Evolutionary conservation across 2,329 filamentous ascomycete genomes (phyloP).

Genomic region (Ustulina deusta): DNA sequence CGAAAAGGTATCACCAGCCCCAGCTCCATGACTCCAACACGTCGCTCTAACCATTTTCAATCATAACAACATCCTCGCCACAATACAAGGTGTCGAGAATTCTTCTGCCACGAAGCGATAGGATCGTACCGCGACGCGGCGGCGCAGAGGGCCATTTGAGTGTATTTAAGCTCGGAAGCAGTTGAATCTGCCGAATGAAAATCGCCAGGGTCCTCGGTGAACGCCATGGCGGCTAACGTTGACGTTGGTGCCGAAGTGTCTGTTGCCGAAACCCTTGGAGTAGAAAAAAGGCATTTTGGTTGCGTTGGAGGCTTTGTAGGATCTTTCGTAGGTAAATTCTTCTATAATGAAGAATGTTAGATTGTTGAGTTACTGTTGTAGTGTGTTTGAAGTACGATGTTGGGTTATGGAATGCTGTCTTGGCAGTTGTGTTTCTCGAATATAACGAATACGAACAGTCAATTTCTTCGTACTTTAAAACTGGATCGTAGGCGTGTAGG

Average conservation of each 20-base stretch:
- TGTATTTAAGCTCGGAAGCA: slow-evolving; percentile 58
- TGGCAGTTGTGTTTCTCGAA: background rate
- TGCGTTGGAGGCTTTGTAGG: background rate
- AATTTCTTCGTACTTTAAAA: background rate
- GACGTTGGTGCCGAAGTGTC: slow-evolving; percentile 64
- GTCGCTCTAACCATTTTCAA: background rate
- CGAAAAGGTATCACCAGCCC: background rate
- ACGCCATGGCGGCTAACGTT: slow-evolving; percentile 60
- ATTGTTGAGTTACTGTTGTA: background rate
- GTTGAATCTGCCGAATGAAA: slow-evolving; percentile 63
- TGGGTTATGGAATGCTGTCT: background rate
- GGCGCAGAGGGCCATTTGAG: background rate
- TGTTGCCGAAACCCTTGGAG: slow-evolving; percentile 60
- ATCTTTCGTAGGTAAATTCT: background rate
- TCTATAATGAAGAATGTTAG: slow-evolving; percentile 9
- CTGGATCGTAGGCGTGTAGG: background rate
- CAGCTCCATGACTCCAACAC: background rate
- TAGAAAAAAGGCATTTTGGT: slow-evolving; percentile 61
- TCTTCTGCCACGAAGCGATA: background rate
- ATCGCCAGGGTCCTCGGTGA: slow-evolving; percentile 63
- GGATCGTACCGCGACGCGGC: background rate
- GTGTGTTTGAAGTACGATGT: background rate
- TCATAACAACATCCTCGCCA: background rate
- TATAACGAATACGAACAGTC: background rate
- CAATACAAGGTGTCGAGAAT: background rate